A percentile compares a stretch with the other conserved stretches of the same genome.
Evolutionary conservation across 2,329 filamentous ascomycete species (phyloP).

Genomic region (Microdochium paspali): DNA sequence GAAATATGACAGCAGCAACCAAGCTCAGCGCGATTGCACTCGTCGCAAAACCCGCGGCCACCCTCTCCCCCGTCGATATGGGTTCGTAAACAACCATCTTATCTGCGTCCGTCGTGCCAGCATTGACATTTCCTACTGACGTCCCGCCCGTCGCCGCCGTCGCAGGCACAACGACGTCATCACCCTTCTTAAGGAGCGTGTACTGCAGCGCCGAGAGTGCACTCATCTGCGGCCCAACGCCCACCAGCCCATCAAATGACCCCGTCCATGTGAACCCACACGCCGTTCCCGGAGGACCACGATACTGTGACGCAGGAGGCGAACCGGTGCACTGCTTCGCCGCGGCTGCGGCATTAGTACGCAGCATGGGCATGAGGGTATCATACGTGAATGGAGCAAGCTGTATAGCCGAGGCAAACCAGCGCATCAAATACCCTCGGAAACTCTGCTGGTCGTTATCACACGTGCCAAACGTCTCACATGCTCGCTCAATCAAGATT

Average conservation of each 20-base stretch:
- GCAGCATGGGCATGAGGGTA: slow-evolving; percentile 40
- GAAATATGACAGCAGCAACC: slow-evolving; percentile 38
- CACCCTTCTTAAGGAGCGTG: slow-evolving; percentile 35
- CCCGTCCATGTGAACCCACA: slow-evolving; percentile 61
- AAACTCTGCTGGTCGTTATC: slow-evolving; percentile 65
- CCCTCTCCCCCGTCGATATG: slow-evolving; percentile 40
- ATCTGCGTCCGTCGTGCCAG: slow-evolving; percentile 23
- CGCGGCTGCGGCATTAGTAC: slow-evolving; percentile 40
- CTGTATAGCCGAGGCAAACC: slow-evolving; percentile 46
- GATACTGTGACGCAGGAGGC: slow-evolving; percentile 27
- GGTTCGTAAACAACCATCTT: slow-evolving; percentile 17
- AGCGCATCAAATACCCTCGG: slow-evolving; percentile 67
- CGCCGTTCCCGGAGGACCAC: slow-evolving; percentile 45
- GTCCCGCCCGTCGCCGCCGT: slow-evolving; percentile 51
- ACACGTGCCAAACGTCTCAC: slow-evolving; percentile 52
- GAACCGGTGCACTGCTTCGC: slow-evolving; percentile 39
- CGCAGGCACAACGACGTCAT: slow-evolving; percentile 28
- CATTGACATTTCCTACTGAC: slow-evolving; percentile 38
- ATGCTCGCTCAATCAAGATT: slow-evolving; percentile 57
- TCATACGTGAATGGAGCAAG: slow-evolving; percentile 43
- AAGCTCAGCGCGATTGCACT: slow-evolving; percentile 37
- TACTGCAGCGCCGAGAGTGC: slow-evolving; percentile 55
- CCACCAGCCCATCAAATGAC: slow-evolving; percentile 47
- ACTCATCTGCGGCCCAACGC: slow-evolving; percentile 63
- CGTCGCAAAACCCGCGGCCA: slow-evolving; percentile 47